phyloP scores from a whole-genome alignment of 2,329 filamentous ascomycete species.

The Aspergillus niger region DNA sequence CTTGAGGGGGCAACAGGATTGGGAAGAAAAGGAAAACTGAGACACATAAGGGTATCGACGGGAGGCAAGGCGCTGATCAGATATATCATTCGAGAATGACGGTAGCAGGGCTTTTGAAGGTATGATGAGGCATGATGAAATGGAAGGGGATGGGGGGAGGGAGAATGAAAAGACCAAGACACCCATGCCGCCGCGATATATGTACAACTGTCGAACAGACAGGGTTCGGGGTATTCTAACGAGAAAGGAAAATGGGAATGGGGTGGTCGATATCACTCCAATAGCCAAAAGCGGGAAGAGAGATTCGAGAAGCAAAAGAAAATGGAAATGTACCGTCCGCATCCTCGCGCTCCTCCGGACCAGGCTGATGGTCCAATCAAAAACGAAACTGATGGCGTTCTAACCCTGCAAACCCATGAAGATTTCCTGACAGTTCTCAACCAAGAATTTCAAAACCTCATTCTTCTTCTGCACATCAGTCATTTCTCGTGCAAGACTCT shows the following conservation, averaged over 20 bases:
- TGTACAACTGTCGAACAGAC: conserved; percentile 27
- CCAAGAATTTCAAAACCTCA: conserved; percentile 84
- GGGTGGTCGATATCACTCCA: background rate
- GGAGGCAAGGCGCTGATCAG: conserved; percentile 21
- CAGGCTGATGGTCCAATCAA: background rate
- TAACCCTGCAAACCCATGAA: conserved; percentile 57
- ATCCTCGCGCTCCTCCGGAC: conserved; percentile 11
- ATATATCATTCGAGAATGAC: conserved; percentile 18
- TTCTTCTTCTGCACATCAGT: conserved; percentile 95
- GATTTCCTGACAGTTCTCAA: conserved; percentile 83
- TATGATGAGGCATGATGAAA: background rate
- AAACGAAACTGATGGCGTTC: background rate
- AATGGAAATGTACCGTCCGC: conserved; percentile 12
- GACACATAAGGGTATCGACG: conserved; percentile 37
- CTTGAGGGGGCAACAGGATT: background rate
- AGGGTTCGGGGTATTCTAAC: conserved; percentile 17
- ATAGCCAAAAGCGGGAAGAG: conserved; percentile 1
- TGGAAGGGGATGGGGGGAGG: conserved; percentile 2
- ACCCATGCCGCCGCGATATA: conserved; percentile 24
- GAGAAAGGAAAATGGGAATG: conserved; percentile 6
- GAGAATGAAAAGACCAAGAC: conserved; percentile 4
- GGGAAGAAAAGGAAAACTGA: conserved; percentile 1
- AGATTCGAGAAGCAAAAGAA: conserved; percentile 10
- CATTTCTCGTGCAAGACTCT: conserved; percentile 89
- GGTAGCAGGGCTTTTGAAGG: conserved; percentile 16